Evolutionary conservation across 202 grass and related monocot species (phyloP), one percentile per base, ranked within the genome.

Genomic region (Setaria viridis): DNA sequence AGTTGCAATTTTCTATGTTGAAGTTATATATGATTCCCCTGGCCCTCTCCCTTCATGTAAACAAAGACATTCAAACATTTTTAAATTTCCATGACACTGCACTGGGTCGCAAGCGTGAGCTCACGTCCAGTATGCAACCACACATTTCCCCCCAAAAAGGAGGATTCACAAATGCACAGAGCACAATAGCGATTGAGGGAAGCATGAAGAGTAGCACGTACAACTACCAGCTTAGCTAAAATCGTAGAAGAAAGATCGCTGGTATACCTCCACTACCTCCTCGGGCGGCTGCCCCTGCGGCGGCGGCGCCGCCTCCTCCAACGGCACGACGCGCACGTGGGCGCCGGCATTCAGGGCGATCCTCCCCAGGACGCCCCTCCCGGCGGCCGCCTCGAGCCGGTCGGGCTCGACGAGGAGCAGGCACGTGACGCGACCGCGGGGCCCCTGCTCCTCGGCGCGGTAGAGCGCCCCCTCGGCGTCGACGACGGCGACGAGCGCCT

Each of bases 191-290:
- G 64, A 83, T 51, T 62, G 33, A 49, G 29, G 25, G 3, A 66
- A 80, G 29, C 14, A 84, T 67, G 59, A 59, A 65, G 53, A n/a
- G 11, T 58, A 37, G 13, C 62, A 72, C 53, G 49, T 73, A 6
- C 57, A 4, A 10, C 48, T 12, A 55, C 10, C 53, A 59, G 42
- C 0, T 19, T 16, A 48, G 39, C 5, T 17, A 47, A 20, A 75
- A 46, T 46, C 21, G 42, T 34, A 43, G 46, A 62, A 33, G 35
- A 51, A 56, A 34, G 55, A 84, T 47, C 7, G 49, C 4, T 51
- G 32, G 20, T 39, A 76, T 89, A 89, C 87, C 87, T 89, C 82
- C 45, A 89, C 34, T 54, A 85, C 45, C 77, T 89, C 82, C 69
- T 89, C 77, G 45, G 62, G 17, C 14, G 54, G 43, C 43, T 69